phyloP scores from a whole-genome alignment of 495 filamentous ascomycete genomes.

The Penicillium bialowiezense region DNA sequence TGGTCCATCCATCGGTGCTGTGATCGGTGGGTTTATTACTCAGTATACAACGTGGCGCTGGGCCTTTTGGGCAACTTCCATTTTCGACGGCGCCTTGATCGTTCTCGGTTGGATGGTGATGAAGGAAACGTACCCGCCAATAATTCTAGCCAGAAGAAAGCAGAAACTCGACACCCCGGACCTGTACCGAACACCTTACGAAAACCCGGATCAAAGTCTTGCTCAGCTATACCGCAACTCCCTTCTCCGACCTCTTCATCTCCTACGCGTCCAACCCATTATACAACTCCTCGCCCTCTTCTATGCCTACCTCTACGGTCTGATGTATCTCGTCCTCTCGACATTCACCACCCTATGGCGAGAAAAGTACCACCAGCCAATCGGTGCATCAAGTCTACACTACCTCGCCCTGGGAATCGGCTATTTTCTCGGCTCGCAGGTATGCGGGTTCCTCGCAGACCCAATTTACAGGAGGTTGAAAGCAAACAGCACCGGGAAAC shows the following conservation, averaged over 20 bases:
- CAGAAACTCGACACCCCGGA: neutral
- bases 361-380: slow-evolving; percentile 45
- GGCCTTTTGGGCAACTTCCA: slow-evolving; percentile 47
- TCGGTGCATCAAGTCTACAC: slow-evolving; percentile 55
- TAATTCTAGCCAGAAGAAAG: slow-evolving; percentile 36
- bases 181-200: neutral
- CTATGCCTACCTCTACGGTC: slow-evolving; percentile 58
- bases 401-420: slow-evolving; percentile 59
- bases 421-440: slow-evolving; percentile 56
- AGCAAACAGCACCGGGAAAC: slow-evolving; percentile 17
- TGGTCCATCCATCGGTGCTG: slow-evolving; percentile 53
- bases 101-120: slow-evolving; percentile 53
- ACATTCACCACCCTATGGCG: slow-evolving; percentile 47
- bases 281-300: slow-evolving; percentile 48
- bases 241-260: slow-evolving; percentile 36
- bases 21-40: slow-evolving; percentile 54
- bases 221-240: slow-evolving; percentile 1
- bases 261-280: slow-evolving; percentile 50
- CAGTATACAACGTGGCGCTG: slow-evolving; percentile 40
- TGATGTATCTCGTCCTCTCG: slow-evolving; percentile 60
- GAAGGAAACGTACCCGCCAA: slow-evolving; percentile 58
- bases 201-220: neutral
- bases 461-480: neutral
- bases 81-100: slow-evolving; percentile 53
- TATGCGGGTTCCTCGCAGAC: slow-evolving; percentile 32